Evolutionary conservation across 2,329 filamentous ascomycete genomes (phyloP), one percentile per base, ranked within the genome.

Genomic region (Emergomyces africanus): DNA sequence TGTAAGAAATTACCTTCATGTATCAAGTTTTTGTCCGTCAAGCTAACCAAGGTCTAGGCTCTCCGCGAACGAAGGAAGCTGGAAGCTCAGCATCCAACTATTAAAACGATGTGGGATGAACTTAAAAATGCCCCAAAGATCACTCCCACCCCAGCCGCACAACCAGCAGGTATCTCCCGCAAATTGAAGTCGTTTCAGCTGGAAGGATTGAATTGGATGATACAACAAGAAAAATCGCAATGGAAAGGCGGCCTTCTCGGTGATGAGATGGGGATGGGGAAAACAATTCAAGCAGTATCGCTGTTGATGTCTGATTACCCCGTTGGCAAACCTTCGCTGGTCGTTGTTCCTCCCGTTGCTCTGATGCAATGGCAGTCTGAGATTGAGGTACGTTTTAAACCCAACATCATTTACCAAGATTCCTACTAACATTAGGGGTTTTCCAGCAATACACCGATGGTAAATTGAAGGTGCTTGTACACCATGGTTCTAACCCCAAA

Each of bases 261-360:
- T 61, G 94, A 99, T 66, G 94, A 99, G 74, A 99, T 99, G 94
- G 94, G 94, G 6, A 88, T 99, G 75, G 94, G 94, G 55, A 99
- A 99, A 77, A 99, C 94, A 0, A 97, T 99, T 56, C 94, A 99
- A 73, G 92, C 94, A 2, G 94, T 99, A 20, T 96, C 92, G 2
- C 81, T 99, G 50, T 90, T 99, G 72, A 97, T 97, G 94, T 96
- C 92, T 0, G 91, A 97, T 70, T 96, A 89, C 67, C 92, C 91
- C 3, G 88, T 85, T 25, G 87, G 87, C 65, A 77, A 86, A 58
- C 92, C 94, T 1, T 88, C 90, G 0, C 79, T 97, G 3, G 91
- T 97, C 1, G 81, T 96, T 39, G 90, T 96, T 0, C 92, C 92
- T 0, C 92, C 92, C 0, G 92, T 96, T 46, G 92, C 92, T 46